Percentiles rank a stretch among this genome's conserved stretches.
These are phyloP conservation scores for Cenchrus fungigraminus DNA, from an alignment of 176 grass and related monocot species.

Conservation along the genomic window DNA sequence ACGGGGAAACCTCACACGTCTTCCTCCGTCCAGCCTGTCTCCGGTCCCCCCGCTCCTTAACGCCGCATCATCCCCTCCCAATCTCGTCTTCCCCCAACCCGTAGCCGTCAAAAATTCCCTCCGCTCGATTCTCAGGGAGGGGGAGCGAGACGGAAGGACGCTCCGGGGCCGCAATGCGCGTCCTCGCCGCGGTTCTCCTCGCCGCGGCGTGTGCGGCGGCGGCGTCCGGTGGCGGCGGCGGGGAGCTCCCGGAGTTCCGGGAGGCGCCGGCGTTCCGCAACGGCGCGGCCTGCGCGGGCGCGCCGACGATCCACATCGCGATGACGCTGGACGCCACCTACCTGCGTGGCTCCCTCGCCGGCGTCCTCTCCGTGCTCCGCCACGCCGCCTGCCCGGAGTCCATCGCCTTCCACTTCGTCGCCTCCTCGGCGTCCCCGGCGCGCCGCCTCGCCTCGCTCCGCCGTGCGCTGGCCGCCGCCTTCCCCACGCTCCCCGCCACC, in stretches of 20 bases:
- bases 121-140: slow-evolving; percentile 7
- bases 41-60: slow-evolving; percentile 40
- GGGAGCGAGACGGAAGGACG: not conserved
- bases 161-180: slow-evolving; percentile 47
- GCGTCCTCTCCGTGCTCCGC: slow-evolving; percentile 89
- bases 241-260: slow-evolving; percentile 71
- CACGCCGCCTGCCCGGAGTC: slow-evolving; percentile 96
- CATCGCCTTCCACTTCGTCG: slow-evolving; percentile 85
- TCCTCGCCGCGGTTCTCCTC: slow-evolving; percentile 42
- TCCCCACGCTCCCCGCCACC: slow-evolving; percentile 77
- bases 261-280: slow-evolving; percentile 96
- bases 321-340: slow-evolving; percentile 98
- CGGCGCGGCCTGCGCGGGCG: slow-evolving; percentile 59
- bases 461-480: slow-evolving; percentile 65
- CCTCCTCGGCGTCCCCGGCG: slow-evolving; percentile 59
- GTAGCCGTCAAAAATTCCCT: slow-evolving; percentile 27
- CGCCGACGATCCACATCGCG: slow-evolving; percentile 83
- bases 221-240: not conserved
- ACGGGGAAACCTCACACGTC: slow-evolving; percentile 51
- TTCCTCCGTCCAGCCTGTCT: slow-evolving; percentile 67
- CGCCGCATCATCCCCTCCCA: slow-evolving; percentile 38
- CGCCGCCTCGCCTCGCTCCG: slow-evolving; percentile 73
- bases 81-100: slow-evolving; percentile 15
- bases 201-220: not conserved
- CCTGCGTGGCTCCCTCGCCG: slow-evolving; percentile 88